These are phyloP conservation scores for Globisporangium abappressorium DNA, from an alignment of 352 stramenopile species.

Conservation along the genomic window DNA sequence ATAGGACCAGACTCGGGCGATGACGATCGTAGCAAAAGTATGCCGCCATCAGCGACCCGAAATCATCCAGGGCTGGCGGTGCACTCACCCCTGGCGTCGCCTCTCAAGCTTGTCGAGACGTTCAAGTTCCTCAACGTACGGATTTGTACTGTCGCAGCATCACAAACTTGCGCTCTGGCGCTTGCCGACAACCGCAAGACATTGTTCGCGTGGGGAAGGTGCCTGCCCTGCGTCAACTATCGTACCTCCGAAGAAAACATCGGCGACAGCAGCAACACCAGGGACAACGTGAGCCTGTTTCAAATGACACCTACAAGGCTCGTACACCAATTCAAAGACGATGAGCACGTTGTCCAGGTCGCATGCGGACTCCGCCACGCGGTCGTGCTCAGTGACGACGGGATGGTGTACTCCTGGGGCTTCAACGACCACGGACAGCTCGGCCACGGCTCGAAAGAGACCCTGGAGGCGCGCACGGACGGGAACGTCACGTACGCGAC, in stretches of 20 bases:
- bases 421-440: constrained; percentile 80
- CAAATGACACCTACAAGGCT: constrained; percentile 28
- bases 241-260: background rate
- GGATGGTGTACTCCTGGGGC: constrained; percentile 70
- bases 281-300: constrained; percentile 7
- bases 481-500: constrained; percentile 30
- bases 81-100: constrained; percentile 1
- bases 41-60: background rate
- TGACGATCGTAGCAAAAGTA: background rate
- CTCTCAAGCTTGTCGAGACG: constrained; percentile 38
- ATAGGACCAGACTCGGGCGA: background rate
- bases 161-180: constrained; percentile 45
- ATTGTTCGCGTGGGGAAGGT: constrained; percentile 54
- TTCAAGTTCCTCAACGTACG: constrained; percentile 46
- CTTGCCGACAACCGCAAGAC: constrained; percentile 36
- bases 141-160: constrained; percentile 32
- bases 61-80: constrained; percentile 7
- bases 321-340: constrained; percentile 24
- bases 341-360: constrained; percentile 23
- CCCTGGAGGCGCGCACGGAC: constrained; percentile 40
- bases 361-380: constrained; percentile 59
- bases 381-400: constrained; percentile 43
- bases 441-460: constrained; percentile 49
- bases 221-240: constrained; percentile 41
- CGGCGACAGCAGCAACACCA: constrained; percentile 1